These are phyloP conservation scores for Kuraishia cidri DNA, from an alignment of 805 yeast genomes.

Conservation along the genomic window DNA sequence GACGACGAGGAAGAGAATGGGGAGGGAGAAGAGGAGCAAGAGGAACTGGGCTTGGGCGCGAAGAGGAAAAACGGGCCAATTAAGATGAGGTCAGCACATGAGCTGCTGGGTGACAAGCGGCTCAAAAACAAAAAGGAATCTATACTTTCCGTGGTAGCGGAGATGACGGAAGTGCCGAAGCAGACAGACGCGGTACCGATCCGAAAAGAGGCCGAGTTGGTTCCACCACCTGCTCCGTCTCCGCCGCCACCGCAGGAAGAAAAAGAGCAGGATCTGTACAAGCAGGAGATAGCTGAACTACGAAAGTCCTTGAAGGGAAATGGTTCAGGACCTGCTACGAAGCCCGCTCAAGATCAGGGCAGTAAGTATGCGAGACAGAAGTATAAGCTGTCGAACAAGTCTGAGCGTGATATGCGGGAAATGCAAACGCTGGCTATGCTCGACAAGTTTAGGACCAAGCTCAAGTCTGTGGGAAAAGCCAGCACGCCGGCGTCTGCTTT, in stretches of 20 bases:
- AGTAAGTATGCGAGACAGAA: too few species aligned
- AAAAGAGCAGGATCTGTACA: too few species aligned
- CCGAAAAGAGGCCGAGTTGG: not conserved
- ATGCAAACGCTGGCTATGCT: slow-evolving; percentile 16
- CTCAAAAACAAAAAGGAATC: slow-evolving; percentile 5
- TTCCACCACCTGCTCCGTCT: not conserved
- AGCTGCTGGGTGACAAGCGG: slow-evolving; percentile 18
- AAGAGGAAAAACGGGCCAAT: too few species aligned
- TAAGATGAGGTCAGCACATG: slow-evolving; percentile 36
- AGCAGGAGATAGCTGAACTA: too few species aligned
- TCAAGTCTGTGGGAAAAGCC: slow-evolving; percentile 4
- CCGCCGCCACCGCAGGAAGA: too few species aligned
- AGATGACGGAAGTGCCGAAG: not conserved
- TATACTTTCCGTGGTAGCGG: slow-evolving; percentile 1
- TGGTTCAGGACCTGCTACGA: too few species aligned
- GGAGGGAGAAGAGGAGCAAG: slow-evolving; percentile 13
- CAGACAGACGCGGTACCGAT: not conserved
- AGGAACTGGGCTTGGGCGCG: too few species aligned
- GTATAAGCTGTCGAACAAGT: not conserved
- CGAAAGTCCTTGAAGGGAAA: too few species aligned
- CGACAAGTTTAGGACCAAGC: slow-evolving; percentile 15
- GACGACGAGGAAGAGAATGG: slow-evolving; percentile 4
- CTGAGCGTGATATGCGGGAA: slow-evolving; percentile 12
- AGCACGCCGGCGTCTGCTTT: too few species aligned
- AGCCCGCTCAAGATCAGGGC: too few species aligned